These are phyloP conservation scores for Penicillium fimorum DNA, from an alignment of 495 filamentous ascomycete species.

Conservation along the genomic window DNA sequence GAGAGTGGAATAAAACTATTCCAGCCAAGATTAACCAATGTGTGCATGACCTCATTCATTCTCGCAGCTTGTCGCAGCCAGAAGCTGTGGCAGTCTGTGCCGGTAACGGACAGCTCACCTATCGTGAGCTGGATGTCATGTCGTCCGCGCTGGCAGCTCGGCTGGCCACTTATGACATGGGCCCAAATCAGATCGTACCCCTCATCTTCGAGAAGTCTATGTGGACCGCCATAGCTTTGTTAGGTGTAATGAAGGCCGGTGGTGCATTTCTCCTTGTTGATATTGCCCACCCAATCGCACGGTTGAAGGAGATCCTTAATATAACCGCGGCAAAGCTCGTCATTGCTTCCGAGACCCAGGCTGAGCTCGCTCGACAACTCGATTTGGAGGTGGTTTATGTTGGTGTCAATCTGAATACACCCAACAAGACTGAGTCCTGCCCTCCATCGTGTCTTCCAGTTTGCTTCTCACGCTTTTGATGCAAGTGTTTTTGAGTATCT, in stretches of 20 bases:
- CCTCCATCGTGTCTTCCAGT: slow-evolving; percentile 17
- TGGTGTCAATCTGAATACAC: neutral
- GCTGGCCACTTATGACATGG: slow-evolving; percentile 33
- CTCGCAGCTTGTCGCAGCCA: slow-evolving; percentile 13
- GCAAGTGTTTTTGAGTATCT: slow-evolving; percentile 22
- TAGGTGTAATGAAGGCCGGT: neutral
- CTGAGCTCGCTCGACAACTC: neutral
- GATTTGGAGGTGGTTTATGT: neutral
- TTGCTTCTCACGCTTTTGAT: slow-evolving; percentile 20
- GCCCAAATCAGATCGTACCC: slow-evolving; percentile 36
- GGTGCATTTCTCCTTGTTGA: neutral
- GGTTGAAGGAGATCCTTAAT: neutral
- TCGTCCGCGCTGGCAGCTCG: slow-evolving; percentile 38
- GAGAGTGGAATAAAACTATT: neutral
- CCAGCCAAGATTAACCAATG: neutral
- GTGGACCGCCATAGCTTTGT: neutral
- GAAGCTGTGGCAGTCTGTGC: slow-evolving; percentile 12
- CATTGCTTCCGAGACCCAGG: neutral
- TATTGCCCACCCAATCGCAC: neutral
- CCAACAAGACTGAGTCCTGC: neutral
- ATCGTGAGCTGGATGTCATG: slow-evolving; percentile 32
- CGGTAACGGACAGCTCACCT: slow-evolving; percentile 21
- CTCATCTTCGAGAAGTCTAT: slow-evolving; percentile 42
- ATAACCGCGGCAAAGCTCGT: neutral
- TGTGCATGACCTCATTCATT: neutral